Evolutionary conservation across 345 rosid species (phyloP), one percentile per base, ranked within the genome.

Genomic region (Sisymbrium altissimum): DNA sequence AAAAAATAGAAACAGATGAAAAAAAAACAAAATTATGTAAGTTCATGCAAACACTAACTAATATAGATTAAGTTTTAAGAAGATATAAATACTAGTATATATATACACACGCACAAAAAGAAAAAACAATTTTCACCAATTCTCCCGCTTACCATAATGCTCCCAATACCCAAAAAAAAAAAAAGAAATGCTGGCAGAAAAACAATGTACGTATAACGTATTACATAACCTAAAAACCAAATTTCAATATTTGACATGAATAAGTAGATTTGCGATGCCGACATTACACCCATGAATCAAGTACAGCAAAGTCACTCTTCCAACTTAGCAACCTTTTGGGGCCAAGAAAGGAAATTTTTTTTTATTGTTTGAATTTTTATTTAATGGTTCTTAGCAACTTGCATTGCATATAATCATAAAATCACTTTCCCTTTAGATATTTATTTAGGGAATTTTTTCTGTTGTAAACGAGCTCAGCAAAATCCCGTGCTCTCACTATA

Each of bases 211-310:
- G 4, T 46, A 10, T 46, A 17, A 46, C 7, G 4, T 46, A 10
- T 46, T 46, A 19, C 25, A 17, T 46, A 18, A n/a, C n/a, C 5
- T 46, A 46, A 18, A 5, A 46, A 7, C 2, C 17, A 18, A 18
- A 48, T 18, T 21, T 15, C 40, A 30, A 15, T 45, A 30, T 56
- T 70, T 46, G 6, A 57, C 19, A 13, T 25, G 36, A 45, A 39
- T 60, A 49, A 72, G 14, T 38, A 72, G 43, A 52, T 40, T 72
- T 64, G 65, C 71, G 58, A 35, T 21, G 32, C 38, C 71, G 59
- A 71, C 59, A 71, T 71, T 50, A 48, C 49, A 60, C 39, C 58
- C 59, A 25, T 25, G 60, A 71, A 59, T 23, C 7, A 58, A 44
- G 0, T 54, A 17, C 54, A 40, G 0, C 64, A 27, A 48, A 36